Base-by-base conservation (phyloP, 2,329 filamentous ascomycete species). In the Stylonectria norvegica region DNA sequence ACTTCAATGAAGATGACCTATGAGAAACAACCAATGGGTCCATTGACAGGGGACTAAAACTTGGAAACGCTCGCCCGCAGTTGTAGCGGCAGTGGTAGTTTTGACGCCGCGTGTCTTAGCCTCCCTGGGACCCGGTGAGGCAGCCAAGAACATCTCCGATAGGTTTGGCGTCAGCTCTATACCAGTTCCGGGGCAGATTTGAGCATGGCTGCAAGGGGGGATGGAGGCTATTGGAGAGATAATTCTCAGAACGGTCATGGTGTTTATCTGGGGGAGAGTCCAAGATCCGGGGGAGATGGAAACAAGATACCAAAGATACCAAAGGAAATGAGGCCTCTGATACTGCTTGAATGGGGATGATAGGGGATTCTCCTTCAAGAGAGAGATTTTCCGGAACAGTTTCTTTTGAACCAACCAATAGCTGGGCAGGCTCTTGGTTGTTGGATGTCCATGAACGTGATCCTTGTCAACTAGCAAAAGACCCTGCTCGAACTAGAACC, bases 41-140 rank as follows among this genome's bases (percentile, higher is more conserved):
- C 14, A 19, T n/a, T 4, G 20, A 23, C 40, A 32, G 34, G 34
- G 44, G 14, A 19, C 31, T 14, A 41, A 39, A 47, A 40, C 44
- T 38, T 43, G 36, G 34, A 40, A 47, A 34, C 27, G 20, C n/a
- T n/a, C n/a, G n/a, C n/a, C n/a, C n/a, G n/a, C n/a, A n/a, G n/a
- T n/a, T n/a, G n/a, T n/a, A n/a, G n/a, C n/a, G n/a, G n/a, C n/a
- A n/a, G 33, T 20, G 18, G 31, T n/a, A 20, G 17, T 20, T 28
- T 14, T 20, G 23, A 17, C 19, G 36, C 16, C 29, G 23, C 31
- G 32, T 33, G 33, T 34, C 15, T 22, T 19, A 30, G n/a, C n/a
- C n/a, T n/a, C n/a, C n/a, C n/a, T n/a, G 25, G 16, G 36, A 31
- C 14, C 23, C 29, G 23, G 34, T 38, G 38, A 25, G 17, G 36